Conservation (phyloP, 108 stramenopile genomes). For the Conticribra guillardii region DNA sequence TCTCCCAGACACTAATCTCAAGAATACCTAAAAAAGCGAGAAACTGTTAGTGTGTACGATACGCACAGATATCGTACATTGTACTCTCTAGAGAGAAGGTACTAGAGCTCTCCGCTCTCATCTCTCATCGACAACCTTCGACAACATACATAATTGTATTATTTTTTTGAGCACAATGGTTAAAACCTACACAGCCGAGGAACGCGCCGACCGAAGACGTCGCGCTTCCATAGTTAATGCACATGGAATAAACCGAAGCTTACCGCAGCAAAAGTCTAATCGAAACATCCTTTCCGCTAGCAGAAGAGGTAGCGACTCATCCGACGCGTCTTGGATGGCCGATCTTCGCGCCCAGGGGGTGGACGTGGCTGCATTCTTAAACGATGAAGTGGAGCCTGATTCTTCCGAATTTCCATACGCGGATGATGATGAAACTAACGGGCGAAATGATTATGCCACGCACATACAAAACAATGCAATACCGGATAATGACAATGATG, state of each 20-base stretch:
- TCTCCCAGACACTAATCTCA: no score
- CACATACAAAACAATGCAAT: background rate
- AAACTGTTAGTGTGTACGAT: no score
- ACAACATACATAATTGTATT: no score
- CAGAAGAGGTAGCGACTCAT: no score
- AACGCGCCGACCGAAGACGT: constrained; percentile 17
- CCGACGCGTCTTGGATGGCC: background rate
- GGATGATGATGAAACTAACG: background rate
- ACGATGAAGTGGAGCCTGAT: background rate
- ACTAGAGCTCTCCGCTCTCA: no score
- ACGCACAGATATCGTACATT: no score
- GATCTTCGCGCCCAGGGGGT: constrained; percentile 7
- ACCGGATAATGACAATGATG: background rate
- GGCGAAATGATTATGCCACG: no score
- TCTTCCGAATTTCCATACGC: background rate
- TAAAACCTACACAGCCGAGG: constrained; percentile 21
- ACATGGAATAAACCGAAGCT: background rate
- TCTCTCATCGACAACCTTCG: no score
- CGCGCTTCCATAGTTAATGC: background rate
- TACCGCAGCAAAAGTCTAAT: background rate
- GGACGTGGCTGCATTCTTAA: constrained; percentile 8
- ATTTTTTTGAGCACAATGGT: no score
- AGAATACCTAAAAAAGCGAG: no score
- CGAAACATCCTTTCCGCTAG: background rate
- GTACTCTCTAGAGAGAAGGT: no score